Evolutionary conservation across 2,329 filamentous ascomycete genomes (phyloP).

Genomic region (Sarocladiaceae sp.): DNA sequence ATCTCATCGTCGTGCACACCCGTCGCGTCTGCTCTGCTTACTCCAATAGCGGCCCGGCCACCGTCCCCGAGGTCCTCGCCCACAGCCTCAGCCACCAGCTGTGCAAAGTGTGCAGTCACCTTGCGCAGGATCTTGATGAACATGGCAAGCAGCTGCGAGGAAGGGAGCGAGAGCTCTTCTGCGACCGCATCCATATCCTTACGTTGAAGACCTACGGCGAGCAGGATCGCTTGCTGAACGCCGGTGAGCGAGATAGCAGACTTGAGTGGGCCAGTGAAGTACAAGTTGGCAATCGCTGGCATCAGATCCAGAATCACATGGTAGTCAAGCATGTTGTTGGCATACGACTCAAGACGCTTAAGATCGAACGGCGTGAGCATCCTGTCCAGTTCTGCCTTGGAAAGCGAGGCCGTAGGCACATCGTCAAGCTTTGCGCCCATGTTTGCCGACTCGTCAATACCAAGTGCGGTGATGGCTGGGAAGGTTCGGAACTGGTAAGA

Average conservation of each 20-base stretch:
- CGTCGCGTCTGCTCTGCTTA: conserved; percentile 54
- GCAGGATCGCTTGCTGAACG: conserved; percentile 81
- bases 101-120: conserved; percentile 72
- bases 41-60: conserved; percentile 42
- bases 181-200: conserved; percentile 81
- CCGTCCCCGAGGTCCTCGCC: conserved; percentile 55
- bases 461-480: conserved; percentile 71
- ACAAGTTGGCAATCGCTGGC: conserved; percentile 74
- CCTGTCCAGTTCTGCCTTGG: conserved; percentile 71
- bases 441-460: conserved; percentile 81
- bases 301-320: conserved; percentile 94
- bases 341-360: conserved; percentile 91
- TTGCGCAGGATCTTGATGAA: conserved; percentile 96
- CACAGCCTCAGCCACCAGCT: conserved; percentile 69
- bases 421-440: conserved; percentile 69
- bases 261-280: conserved; percentile 76
- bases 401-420: conserved; percentile 49
- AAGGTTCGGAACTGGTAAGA: conserved; percentile 92
- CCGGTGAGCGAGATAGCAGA: conserved; percentile 65
- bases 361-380: conserved; percentile 87
- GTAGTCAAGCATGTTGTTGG: conserved; percentile 96
- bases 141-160: conserved; percentile 85
- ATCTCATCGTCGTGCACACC: conserved; percentile 67
- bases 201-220: conserved; percentile 87
- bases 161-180: conserved; percentile 69